Percentiles rank a stretch among this genome's conserved stretches.
These are phyloP conservation scores for Mortierella hygrophila DNA, from an alignment of 192 early-diverging fungal genomes.

Conservation along the genomic window DNA sequence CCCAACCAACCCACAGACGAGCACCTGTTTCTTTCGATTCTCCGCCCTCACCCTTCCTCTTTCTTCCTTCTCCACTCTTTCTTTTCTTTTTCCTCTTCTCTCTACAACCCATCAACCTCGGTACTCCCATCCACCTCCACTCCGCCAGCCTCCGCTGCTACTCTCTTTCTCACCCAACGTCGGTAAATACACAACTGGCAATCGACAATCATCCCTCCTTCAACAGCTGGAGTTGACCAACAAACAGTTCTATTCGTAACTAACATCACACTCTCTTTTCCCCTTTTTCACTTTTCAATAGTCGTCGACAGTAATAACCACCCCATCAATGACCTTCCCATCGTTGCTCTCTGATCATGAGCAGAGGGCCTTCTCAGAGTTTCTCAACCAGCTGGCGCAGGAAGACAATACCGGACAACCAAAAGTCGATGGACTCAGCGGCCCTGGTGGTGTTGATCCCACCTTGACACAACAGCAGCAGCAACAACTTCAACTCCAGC, in stretches of 20 bases:
- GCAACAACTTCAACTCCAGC: constrained; percentile 49
- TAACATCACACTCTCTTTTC: background rate
- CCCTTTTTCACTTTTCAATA: background rate
- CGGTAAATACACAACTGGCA: background rate
- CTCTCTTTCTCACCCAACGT: background rate
- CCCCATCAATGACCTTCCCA: constrained; percentile 39
- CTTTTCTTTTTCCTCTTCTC: background rate
- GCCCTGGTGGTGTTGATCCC: constrained; percentile 30
- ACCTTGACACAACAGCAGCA: constrained; percentile 48
- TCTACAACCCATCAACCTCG: background rate
- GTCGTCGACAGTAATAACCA: background rate
- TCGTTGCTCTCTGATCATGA: constrained; percentile 56
- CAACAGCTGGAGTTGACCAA: background rate
- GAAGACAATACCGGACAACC: constrained; percentile 27
- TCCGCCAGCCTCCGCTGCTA: background rate
- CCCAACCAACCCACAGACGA: background rate
- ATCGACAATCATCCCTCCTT: background rate
- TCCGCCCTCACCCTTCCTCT: background rate
- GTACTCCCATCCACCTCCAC: background rate
- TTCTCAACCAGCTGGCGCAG: constrained; percentile 52
- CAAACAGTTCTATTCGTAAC: background rate
- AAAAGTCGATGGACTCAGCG: constrained; percentile 13
- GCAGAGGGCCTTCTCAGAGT: constrained; percentile 55
- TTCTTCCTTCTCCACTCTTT: background rate
- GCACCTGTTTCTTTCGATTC: constrained; percentile 1